Base-by-base conservation (phyloP, 495 filamentous ascomycete genomes). In the Penicillium lividum region DNA sequence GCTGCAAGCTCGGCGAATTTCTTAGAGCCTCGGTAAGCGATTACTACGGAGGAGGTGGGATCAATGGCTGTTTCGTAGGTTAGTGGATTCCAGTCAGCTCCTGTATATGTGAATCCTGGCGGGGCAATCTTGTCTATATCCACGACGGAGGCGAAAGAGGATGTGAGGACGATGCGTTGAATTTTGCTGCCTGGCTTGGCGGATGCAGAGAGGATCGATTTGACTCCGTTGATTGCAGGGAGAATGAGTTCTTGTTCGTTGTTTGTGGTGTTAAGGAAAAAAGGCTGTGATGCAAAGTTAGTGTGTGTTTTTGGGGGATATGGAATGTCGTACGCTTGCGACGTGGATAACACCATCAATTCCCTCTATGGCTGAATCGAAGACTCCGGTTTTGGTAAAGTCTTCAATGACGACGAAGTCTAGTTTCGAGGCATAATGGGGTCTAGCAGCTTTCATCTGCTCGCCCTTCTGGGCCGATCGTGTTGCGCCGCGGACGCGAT, bases 21-120 rank as follows among this genome's bases (percentile, higher is more conserved):
- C 74, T 87, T 87, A 16, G 79, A 82, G 15, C 76, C 85, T 6
- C 82, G 75, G 74, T 91, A 92, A 16, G 84, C 86, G 5, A 65
- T 54, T 0, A 75, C 80, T 2, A 80, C 61, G 44, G 74, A 75
- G 5, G 68, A 60, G 2, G 36, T 31, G 18, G 57, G 54, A 15
- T 76, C 61, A 16, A 76, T 67, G 1, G 88, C 79, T 53, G 85
- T 74, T 62, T 84, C 83, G 38, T 81, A 68, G 10, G 86, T 88
- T 1, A 87, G 77, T 0, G 89, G 89, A 74, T 91, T 93, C 89
- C 90, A 94, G 65, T 91, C 84, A 1, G 70, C 70, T 53, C 88
- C 87, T 51, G 76, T 76, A 68, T 88, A 91, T 8, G 70, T 79
- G 61, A 84, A 80, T 7, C 68, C 76, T 0, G 75, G 68, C 43